Evolutionary conservation across 192 early-diverging fungal species (phyloP).

Genomic region (Oehlia diaphana): DNA sequence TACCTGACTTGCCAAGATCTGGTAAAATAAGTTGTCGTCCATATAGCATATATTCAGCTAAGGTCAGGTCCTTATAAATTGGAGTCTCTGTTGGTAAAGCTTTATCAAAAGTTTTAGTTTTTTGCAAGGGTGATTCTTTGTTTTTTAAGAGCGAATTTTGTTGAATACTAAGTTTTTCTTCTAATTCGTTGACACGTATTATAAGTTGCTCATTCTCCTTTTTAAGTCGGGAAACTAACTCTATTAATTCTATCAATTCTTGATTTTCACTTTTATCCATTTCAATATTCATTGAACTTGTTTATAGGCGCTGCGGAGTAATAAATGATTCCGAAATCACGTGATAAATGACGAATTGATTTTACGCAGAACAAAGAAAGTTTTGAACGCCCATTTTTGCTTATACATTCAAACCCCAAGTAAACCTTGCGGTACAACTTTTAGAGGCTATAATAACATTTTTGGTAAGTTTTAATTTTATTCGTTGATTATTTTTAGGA

Average conservation of each 20-base stretch:
- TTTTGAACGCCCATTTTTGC: too few relatives aligned
- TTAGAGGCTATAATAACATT: too few relatives aligned
- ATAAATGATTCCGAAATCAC: too few relatives aligned
- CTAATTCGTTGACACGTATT: background rate
- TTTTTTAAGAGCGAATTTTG: too few relatives aligned
- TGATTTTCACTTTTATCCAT: background rate
- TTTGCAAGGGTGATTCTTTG: background rate
- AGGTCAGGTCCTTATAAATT: background rate
- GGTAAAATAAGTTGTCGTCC: constrained; percentile 85
- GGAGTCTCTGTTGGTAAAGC: background rate
- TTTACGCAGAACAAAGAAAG: too few relatives aligned
- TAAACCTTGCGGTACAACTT: too few relatives aligned
- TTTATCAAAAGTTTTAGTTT: background rate
- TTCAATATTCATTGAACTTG: too few relatives aligned
- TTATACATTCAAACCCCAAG: too few relatives aligned
- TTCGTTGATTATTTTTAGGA: too few relatives aligned
- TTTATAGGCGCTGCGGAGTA: too few relatives aligned
- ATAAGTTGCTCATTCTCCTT: constrained; percentile 9
- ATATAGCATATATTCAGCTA: constrained; percentile 75
- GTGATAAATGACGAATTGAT: too few relatives aligned
- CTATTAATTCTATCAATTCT: background rate
- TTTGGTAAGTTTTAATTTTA: too few relatives aligned
- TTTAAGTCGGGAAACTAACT: background rate
- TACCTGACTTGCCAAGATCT: constrained; percentile 72
- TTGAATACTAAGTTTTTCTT: background rate